Base-by-base conservation (phyloP, 2,329 filamentous ascomycete genomes). In the Aspergillus texensis region DNA sequence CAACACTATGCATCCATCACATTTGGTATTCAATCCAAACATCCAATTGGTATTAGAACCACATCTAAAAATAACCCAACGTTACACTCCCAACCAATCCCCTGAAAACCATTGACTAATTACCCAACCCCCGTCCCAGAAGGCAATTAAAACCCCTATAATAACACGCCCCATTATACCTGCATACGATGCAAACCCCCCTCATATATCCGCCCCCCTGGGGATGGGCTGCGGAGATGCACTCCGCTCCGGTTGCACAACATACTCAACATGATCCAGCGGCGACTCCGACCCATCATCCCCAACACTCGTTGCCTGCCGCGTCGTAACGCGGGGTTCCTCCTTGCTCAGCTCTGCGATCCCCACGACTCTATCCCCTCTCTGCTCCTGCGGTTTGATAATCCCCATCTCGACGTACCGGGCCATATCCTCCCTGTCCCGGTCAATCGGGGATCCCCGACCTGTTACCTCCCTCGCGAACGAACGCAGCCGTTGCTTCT, bases 351-450 rank as follows among this genome's bases (percentile, higher is more conserved):
- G 10, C 14, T 60, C 48, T 14, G 19, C 8, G 39, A 41, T 19
- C 16, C 32, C 45, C 21, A 26, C 21, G 21, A n/a, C 36, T 6
- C 30, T 57, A 19, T 57, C 53, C 5, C 34, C 48, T 2, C 16
- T 30, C 55, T 62, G 52, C 21, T 57, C 50, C 36, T 55, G 50
- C 14, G 58, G 66, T 11, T 61, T 61, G 57, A 65, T 60, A n/a
- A 63, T 62, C 2, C 65, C 65, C 65, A 67, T 58, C 48, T 67
- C 65, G 5, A 67, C 61, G 28, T 53, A 65, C 2, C 46, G 48
- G 5, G 30, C 52, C 58, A 65, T 53, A 30, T 66, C 64, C 19
- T 57, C 32, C 12, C 39, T 16, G 11, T 66, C 62, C n/a, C 14
- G 6, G 28, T 52, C 48, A 2, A 39, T 52, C 28, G 60, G 45